Percentiles rank a stretch among this genome's conserved stretches.
phyloP scores from a whole-genome alignment of 805 yeast genomes.

The Cyberlindnera misumaiensis region DNA sequence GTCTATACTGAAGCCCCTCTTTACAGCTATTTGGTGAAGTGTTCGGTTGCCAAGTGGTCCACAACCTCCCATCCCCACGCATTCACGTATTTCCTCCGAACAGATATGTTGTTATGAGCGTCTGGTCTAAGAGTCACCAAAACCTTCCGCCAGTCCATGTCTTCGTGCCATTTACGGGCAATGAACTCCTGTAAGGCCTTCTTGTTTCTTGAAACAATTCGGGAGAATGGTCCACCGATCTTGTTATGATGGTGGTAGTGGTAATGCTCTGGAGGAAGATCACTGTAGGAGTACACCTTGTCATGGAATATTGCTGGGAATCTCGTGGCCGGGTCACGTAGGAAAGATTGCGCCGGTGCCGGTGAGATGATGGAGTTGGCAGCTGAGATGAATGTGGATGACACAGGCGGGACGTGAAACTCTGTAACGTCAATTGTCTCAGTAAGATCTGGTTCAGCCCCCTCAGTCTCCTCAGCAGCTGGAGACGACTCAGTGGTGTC shows the following conservation, averaged over 20 bases:
- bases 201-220: conserved; percentile 4
- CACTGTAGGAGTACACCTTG: conserved; percentile 57
- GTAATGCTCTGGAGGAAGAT: conserved; percentile 53
- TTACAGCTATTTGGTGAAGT: conserved; percentile 27
- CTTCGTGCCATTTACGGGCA: conserved; percentile 83
- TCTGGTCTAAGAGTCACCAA: conserved; percentile 82
- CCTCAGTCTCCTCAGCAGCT: not conserved
- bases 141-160: conserved; percentile 87
- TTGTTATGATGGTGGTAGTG: not conserved
- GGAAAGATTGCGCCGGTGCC: conserved; percentile 59
- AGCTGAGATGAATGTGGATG: conserved; percentile 76
- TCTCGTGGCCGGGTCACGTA: conserved; percentile 61
- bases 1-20: no score
- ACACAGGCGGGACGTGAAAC: conserved; percentile 52
- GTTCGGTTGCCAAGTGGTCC: conserved; percentile 65
- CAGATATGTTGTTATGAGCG: conserved; percentile 91
- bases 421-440: conserved; percentile 12
- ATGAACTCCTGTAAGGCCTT: conserved; percentile 51
- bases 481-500: not conserved
- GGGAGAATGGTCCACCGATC: conserved; percentile 1
- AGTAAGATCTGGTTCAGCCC: conserved; percentile 1
- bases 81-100: conserved; percentile 81
- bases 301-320: conserved; percentile 75
- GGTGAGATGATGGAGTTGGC: conserved; percentile 75
- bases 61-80: conserved; percentile 94